A percentile compares a stretch with the other conserved stretches of the same genome.
These are phyloP conservation scores for Nephromyces sp. DNA, from an alignment of 169 alveolate genomes.

Conservation along the genomic window DNA sequence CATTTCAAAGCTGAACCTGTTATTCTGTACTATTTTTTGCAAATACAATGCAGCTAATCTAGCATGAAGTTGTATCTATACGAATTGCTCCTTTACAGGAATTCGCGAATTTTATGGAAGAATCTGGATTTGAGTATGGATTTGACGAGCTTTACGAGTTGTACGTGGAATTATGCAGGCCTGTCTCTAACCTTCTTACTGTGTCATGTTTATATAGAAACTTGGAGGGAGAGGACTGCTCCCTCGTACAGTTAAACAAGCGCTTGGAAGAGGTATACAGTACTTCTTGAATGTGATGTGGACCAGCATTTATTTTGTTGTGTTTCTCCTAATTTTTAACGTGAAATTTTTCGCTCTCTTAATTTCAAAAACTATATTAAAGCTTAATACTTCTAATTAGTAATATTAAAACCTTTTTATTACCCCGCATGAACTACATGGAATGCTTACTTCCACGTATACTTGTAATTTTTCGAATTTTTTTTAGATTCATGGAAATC, in stretches of 20 bases:
- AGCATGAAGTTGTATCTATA: no score
- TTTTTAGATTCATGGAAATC: slow-evolving; percentile 28
- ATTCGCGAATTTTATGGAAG: slow-evolving; percentile 18
- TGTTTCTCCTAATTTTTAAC: background rate
- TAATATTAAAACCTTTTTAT: no score
- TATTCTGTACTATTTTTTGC: no score
- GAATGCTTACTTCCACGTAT: no score
- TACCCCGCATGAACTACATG: no score
- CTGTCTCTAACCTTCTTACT: slow-evolving; percentile 14
- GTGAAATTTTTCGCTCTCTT: background rate
- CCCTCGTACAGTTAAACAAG: slow-evolving; percentile 17
- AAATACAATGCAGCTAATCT: no score
- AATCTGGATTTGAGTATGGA: slow-evolving; percentile 25
- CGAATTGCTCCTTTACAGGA: background rate
- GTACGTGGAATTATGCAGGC: slow-evolving; percentile 16
- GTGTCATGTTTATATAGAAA: slow-evolving; percentile 20
- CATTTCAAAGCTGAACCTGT: no score
- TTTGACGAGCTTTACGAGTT: slow-evolving; percentile 21
- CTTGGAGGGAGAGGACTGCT: slow-evolving; percentile 23
- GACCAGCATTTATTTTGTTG: background rate
- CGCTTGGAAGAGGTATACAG: slow-evolving; percentile 33
- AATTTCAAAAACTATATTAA: background rate
- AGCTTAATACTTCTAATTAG: background rate
- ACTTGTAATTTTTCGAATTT: background rate
- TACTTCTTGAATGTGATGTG: background rate